Conservation (phyloP, 2,329 filamentous ascomycete genomes). For the Trichoderma citrinoviride region DNA sequence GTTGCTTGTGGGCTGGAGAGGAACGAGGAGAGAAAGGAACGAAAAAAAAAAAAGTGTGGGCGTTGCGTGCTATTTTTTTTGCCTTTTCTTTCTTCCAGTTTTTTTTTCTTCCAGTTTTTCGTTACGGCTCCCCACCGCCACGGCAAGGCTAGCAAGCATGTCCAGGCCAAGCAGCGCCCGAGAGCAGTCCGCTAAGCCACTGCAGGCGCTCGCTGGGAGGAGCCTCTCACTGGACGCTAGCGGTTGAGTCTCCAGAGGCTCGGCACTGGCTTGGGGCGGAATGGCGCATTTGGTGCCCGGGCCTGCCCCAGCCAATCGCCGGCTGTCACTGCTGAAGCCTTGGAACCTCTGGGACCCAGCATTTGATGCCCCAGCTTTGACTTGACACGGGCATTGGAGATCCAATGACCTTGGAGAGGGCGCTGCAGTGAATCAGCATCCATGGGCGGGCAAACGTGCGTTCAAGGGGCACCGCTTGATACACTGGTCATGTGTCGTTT, state of each 20-base stretch:
- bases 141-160: slow-evolving; percentile 14
- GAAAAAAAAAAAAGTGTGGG: slow-evolving; percentile 22
- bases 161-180: not conserved
- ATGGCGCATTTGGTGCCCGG: slow-evolving; percentile 17
- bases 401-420: too few relatives aligned
- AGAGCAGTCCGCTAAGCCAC: too few relatives aligned
- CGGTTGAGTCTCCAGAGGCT: too few relatives aligned
- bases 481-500: too few relatives aligned
- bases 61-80: slow-evolving; percentile 30
- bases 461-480: too few relatives aligned
- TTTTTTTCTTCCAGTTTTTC: not conserved
- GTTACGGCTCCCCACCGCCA: slow-evolving; percentile 10
- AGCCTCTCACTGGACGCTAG: too few relatives aligned
- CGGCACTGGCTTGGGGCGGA: slow-evolving; percentile 7
- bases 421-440: too few relatives aligned
- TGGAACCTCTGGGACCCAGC: not conserved
- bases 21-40: slow-evolving; percentile 23
- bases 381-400: not conserved
- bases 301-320: slow-evolving; percentile 23
- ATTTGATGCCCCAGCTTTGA: not conserved
- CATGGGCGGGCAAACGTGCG: too few relatives aligned
- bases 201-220: too few relatives aligned
- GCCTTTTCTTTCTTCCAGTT: slow-evolving; percentile 14
- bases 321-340: not conserved
- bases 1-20: slow-evolving; percentile 33